phyloP scores from a whole-genome alignment of 768 basidiomycete species.

The Glaciozyma antarctica region DNA sequence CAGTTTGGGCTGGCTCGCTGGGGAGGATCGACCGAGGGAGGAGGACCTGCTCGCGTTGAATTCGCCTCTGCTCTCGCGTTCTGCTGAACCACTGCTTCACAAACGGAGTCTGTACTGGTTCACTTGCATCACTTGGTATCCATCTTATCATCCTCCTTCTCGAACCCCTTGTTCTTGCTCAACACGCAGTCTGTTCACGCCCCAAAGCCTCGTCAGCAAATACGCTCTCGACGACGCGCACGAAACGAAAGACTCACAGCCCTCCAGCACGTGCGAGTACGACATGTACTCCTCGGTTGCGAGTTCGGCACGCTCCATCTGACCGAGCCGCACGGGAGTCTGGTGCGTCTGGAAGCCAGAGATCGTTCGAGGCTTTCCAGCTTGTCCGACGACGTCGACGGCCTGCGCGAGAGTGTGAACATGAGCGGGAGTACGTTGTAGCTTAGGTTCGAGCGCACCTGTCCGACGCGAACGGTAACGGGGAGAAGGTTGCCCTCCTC shows the following conservation, averaged over 20 bases:
- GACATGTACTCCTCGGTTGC: constrained; percentile 96
- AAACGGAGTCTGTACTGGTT: not conserved
- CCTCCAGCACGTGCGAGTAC: constrained; percentile 80
- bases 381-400: constrained; percentile 93
- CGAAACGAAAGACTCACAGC: constrained; percentile 40
- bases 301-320: constrained; percentile 86
- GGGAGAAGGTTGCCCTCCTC: constrained; percentile 72
- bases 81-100: no score
- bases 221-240: not conserved
- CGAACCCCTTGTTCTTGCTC: constrained; percentile 42
- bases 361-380: constrained; percentile 91
- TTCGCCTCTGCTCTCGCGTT: no score
- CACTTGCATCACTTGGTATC: not conserved
- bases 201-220: not conserved
- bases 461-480: constrained; percentile 53
- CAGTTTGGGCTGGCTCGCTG: no score
- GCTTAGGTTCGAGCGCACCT: constrained; percentile 49
- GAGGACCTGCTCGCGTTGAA: no score
- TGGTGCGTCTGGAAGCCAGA: constrained; percentile 98
- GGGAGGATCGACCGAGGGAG: no score
- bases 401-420: constrained; percentile 48
- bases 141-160: constrained; percentile 28
- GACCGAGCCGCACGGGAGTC: constrained; percentile 88
- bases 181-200: constrained; percentile 28
- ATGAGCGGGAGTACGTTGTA: no score